Conservation (phyloP, 306 rosid species). For the Prunus armeniaca region DNA sequence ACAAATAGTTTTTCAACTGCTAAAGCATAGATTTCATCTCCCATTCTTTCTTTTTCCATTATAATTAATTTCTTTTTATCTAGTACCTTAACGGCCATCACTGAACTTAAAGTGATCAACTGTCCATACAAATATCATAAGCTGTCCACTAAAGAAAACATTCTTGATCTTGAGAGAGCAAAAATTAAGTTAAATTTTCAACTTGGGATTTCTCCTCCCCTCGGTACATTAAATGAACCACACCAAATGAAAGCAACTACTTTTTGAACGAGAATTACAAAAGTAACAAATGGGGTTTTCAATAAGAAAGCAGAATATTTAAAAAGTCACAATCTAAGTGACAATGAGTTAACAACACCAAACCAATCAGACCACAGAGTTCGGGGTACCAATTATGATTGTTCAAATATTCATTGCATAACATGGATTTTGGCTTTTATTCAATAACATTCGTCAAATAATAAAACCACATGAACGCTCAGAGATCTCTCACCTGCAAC, state of each 20-base stretch:
- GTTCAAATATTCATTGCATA: background rate
- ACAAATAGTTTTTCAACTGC: background rate
- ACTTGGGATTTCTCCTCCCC: background rate
- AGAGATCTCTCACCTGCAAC: slow-evolving; percentile 66
- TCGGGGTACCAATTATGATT: background rate
- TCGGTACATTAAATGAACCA: background rate
- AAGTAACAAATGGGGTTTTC: background rate
- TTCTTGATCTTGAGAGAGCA: background rate
- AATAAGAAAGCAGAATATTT: background rate
- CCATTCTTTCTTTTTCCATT: background rate
- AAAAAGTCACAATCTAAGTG: background rate
- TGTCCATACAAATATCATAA: background rate
- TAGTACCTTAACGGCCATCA: background rate
- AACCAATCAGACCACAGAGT: background rate
- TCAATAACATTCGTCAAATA: background rate
- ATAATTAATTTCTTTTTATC: too few relatives aligned
- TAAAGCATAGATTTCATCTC: too few relatives aligned
- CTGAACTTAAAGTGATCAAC: background rate
- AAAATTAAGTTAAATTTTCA: background rate
- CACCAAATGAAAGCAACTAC: background rate
- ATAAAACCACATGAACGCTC: background rate
- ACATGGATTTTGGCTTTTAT: background rate
- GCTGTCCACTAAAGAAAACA: background rate
- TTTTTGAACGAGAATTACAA: background rate
- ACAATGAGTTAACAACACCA: background rate